Evolutionary conservation across 257 asterid species (phyloP).

Genomic region (Agastache rugosa): DNA sequence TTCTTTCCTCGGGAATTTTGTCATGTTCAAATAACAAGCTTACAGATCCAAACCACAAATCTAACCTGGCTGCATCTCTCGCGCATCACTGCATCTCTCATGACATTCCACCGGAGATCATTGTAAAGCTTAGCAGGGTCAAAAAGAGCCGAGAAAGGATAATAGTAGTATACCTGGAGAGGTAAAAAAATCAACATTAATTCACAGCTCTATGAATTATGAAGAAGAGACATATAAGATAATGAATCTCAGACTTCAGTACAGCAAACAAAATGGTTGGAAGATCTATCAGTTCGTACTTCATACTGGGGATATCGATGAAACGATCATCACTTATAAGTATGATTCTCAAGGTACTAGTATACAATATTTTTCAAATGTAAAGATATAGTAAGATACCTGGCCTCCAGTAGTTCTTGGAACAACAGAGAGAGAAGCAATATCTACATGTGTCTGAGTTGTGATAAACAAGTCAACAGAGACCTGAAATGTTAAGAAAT

Average conservation of each 20-base stretch:
- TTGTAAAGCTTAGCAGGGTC: slow-evolving; percentile 92
- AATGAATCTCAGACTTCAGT: slow-evolving; percentile 2
- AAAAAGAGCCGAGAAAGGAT: slow-evolving; percentile 91
- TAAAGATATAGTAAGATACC: slow-evolving; percentile 51
- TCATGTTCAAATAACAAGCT: slow-evolving; percentile 18
- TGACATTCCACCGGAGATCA: slow-evolving; percentile 98
- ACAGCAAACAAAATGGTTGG: slow-evolving; percentile 9
- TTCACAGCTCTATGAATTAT: slow-evolving; percentile 16
- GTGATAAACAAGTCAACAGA: slow-evolving; percentile 95
- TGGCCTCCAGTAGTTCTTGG: slow-evolving; percentile 96
- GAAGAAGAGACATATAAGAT: slow-evolving; percentile 1
- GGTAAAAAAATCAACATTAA: slow-evolving; percentile 18
- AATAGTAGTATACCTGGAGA: slow-evolving; percentile 79
- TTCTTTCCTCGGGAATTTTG: slow-evolving; percentile 17
- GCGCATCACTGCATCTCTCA: slow-evolving; percentile 99
- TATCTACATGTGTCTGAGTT: slow-evolving; percentile 84
- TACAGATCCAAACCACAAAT: slow-evolving; percentile 26
- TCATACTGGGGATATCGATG: slow-evolving; percentile 1
- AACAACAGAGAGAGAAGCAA: slow-evolving; percentile 85
- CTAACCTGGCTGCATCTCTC: slow-evolving; percentile 97
- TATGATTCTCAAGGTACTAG: slow-evolving; percentile 25
- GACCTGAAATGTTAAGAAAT: slow-evolving; percentile 59
- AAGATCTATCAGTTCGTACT: neutral
- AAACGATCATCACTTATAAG: neutral
- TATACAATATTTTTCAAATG: neutral